Evolutionary conservation across 805 yeast genomes (phyloP).

Genomic region (Suhomyces kilbournensis): DNA sequence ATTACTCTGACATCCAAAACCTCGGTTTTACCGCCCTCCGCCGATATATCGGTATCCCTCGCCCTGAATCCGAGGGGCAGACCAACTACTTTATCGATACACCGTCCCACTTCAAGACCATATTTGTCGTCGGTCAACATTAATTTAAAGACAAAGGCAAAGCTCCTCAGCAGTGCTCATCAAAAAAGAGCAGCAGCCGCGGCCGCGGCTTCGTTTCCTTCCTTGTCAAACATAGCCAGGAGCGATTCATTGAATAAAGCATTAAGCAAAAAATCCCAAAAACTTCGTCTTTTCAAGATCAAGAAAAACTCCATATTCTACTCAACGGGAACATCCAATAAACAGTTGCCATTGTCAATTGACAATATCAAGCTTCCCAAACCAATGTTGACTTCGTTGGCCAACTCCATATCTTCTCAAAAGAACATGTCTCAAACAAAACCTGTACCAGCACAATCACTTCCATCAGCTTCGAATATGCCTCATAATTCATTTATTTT

Average conservation of each 20-base stretch:
- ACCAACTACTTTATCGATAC: conserved; percentile 12
- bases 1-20: not conserved
- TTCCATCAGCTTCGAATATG: not conserved
- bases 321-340: conserved; percentile 7
- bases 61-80: not conserved
- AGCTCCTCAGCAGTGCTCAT: conserved; percentile 5
- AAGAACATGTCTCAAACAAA: not conserved
- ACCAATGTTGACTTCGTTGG: conserved; percentile 9
- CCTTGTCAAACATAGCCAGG: conserved; percentile 22
- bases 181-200: conserved; percentile 1
- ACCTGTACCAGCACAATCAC: not conserved
- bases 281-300: conserved; percentile 37
- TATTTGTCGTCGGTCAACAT: conserved; percentile 19
- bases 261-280: conserved; percentile 10
- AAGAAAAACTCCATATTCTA: conserved; percentile 35
- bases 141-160: conserved; percentile 19
- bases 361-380: conserved; percentile 9
- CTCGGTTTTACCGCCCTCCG: not conserved
- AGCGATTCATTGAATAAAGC: conserved; percentile 11
- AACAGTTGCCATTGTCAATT: conserved; percentile 10
- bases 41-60: not conserved
- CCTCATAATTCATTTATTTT: conserved; percentile 1
- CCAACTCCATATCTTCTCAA: conserved; percentile 1
- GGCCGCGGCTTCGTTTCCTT: conserved; percentile 8
- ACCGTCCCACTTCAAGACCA: conserved; percentile 10